Conservation (phyloP, 1,139 yeast species). For the Geotrichum phurueaensis region DNA sequence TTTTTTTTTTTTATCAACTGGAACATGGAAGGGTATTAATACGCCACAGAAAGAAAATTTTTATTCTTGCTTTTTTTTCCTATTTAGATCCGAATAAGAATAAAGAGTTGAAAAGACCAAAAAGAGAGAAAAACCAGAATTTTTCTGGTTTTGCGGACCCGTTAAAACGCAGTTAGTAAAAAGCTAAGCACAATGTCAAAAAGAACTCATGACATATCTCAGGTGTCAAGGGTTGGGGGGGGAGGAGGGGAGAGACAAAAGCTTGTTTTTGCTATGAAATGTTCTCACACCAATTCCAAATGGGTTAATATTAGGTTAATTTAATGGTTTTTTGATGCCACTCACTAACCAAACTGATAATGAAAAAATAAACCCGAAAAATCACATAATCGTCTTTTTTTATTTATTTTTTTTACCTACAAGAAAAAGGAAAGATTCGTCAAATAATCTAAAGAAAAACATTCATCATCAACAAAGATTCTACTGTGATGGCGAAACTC, state of each 20-base stretch:
- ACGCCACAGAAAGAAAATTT: background rate
- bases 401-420: too few relatives aligned
- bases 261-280: background rate
- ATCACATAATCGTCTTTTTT: background rate
- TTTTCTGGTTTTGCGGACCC: background rate
- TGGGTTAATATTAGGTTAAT: background rate
- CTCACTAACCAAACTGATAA: background rate
- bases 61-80: background rate
- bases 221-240: background rate
- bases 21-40: background rate
- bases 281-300: background rate
- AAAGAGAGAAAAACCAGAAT: background rate
- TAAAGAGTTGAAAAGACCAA: background rate
- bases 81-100: background rate
- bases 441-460: background rate
- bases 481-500: background rate
- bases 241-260: background rate
- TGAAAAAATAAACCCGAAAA: background rate
- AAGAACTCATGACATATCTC: background rate
- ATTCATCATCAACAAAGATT: background rate
- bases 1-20: background rate
- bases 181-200: background rate
- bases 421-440: background rate
- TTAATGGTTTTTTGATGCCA: background rate
- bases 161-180: background rate